Evolutionary conservation across 140 eudicot species (phyloP).

Genomic region (Flaveria floridana): DNA sequence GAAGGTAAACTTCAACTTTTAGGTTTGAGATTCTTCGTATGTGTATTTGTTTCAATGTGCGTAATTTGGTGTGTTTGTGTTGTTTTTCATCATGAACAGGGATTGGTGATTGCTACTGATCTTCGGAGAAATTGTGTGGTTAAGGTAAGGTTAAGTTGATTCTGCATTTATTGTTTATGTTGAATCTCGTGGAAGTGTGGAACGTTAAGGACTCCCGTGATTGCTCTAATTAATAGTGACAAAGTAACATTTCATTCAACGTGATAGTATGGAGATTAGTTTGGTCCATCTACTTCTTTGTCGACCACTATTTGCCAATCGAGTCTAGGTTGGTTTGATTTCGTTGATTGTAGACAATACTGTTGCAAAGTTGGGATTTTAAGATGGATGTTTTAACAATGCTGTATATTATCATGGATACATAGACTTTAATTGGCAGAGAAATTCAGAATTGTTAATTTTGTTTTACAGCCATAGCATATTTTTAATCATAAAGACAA

Average conservation of each 20-base stretch:
- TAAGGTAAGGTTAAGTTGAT: slow-evolving; percentile 40
- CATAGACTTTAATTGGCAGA: not conserved
- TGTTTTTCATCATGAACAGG: slow-evolving; percentile 41
- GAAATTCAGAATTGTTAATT: not conserved
- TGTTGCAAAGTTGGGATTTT: too few relatives aligned
- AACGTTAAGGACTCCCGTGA: not conserved
- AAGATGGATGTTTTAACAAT: not conserved
- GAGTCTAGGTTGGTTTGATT: not conserved
- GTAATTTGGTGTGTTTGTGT: slow-evolving; percentile 9
- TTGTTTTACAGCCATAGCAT: not conserved
- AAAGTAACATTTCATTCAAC: slow-evolving; percentile 12
- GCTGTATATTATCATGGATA: not conserved
- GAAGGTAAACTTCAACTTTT: slow-evolving; percentile 35
- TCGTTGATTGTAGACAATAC: not conserved
- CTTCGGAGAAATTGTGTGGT: slow-evolving; percentile 31
- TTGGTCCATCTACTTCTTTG: slow-evolving; percentile 14
- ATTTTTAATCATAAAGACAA: not conserved
- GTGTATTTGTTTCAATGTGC: slow-evolving; percentile 9
- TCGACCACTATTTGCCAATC: not conserved
- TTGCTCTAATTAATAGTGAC: slow-evolving; percentile 13
- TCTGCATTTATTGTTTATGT: slow-evolving; percentile 16
- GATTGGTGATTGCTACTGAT: slow-evolving; percentile 35
- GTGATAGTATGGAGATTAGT: slow-evolving; percentile 20
- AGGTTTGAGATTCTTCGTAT: slow-evolving; percentile 1
- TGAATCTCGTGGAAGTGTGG: slow-evolving; percentile 15